Base-by-base conservation (phyloP, 1,139 yeast species). In the Oligophagozyma castellii region DNA sequence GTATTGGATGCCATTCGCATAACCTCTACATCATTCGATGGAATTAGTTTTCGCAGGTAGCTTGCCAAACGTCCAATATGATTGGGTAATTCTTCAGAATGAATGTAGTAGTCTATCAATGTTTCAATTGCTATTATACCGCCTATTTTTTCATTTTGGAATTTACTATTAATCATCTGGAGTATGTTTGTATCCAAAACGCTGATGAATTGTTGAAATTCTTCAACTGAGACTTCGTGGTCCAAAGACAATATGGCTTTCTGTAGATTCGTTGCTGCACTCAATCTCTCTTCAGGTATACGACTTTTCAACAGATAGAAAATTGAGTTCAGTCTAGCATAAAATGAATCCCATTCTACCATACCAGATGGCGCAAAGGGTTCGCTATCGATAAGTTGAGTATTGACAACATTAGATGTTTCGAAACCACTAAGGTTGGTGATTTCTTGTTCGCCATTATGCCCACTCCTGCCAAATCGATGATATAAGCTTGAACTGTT, bases 111-210 rank as follows among this genome's bases (percentile, higher is more conserved):
- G 39, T 76, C 84, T 32, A 89, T 80, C 39, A 89, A 65, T n/a
- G 92, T 73, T 53, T 83, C 92, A 36, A 89, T 76, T 5, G 95
- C 96, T 12, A 83, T 70, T 22, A 86, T 77, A 22, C 95, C 96
- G 6, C 96, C 96, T 22, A 86, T 65, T 38, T 80, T 75, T 38
- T 77, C 84, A 18, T 65, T 58, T 2, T 74, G 59, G 40, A 78
- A 89, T 10, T 73, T 68, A 7, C 89, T 73, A 42, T 83, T 84
- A 29, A 84, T 68, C 32, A 84, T 62, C 49, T 81, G 95, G 51
- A 81, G 84, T 19, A 89, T 80, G 36, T 78, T 72, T 48, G 81
- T 80, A 58, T 86, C 84, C 39, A 89, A 76, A 37, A 78, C 92
- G 49, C 79, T 81, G 52, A 78, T 81, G 53, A 79, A 79, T 24